Evolutionary conservation across 2,329 filamentous ascomycete genomes (phyloP).

Genomic region (Phialophora expanda): DNA sequence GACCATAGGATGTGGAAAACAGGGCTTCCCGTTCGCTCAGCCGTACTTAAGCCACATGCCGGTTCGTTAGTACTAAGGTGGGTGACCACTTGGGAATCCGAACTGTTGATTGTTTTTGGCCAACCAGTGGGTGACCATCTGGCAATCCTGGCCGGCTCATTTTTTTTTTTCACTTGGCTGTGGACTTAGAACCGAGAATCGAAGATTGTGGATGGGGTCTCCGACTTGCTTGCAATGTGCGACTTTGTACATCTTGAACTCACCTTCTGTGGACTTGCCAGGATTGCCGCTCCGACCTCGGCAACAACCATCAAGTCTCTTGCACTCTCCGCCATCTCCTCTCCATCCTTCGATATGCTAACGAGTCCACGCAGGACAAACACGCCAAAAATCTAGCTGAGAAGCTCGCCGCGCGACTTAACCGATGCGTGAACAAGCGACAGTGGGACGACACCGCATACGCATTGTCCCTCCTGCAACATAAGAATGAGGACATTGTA

Average conservation of each 20-base stretch:
- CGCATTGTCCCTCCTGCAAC: slow-evolving; percentile 83
- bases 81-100: slow-evolving; percentile 15
- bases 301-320: background rate
- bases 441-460: slow-evolving; percentile 99
- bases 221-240: too few species aligned
- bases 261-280: background rate
- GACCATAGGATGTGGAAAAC: slow-evolving; percentile 35
- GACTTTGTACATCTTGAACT: too few species aligned
- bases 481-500: slow-evolving; percentile 59
- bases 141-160: too few species aligned
- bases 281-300: background rate
- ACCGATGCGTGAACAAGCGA: slow-evolving; percentile 85
- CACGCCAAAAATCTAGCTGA: slow-evolving; percentile 92
- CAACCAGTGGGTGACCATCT: too few species aligned
- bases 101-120: slow-evolving; percentile 14
- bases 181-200: background rate
- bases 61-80: slow-evolving; percentile 13
- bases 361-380: slow-evolving; percentile 71
- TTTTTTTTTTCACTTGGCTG: too few species aligned
- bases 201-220: background rate
- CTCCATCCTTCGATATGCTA: background rate
- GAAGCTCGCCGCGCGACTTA: slow-evolving; percentile 85
- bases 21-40: slow-evolving; percentile 24
- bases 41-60: slow-evolving; percentile 13
- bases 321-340: background rate